Evolutionary conservation across 2,329 filamentous ascomycete genomes (phyloP), one percentile per base, ranked within the genome.

Genomic region (Xylariomycetidae sp.): DNA sequence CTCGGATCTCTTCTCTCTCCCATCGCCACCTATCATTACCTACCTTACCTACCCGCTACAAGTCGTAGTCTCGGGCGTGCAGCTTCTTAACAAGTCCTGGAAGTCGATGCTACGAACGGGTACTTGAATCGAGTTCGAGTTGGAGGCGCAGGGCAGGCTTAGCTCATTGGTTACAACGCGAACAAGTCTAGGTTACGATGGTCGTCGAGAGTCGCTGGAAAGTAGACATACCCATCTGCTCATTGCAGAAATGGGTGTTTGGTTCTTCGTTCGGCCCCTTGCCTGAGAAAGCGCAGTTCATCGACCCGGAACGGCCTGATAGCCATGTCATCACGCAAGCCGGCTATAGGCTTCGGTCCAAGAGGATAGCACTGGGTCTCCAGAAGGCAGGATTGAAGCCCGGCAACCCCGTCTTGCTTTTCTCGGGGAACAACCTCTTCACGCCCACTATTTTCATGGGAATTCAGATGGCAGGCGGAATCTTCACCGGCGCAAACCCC

Each of bases 401-500:
- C 0, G 81, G 83, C 9, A 84, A 88, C 46, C 75, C 83, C 2
- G 75, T 90, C 4, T 62, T 90, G 29, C 61, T 90, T 14, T 89
- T 82, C 58, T 80, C 81, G 0, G 74, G 77, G 15, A 90, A 89
- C 58, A 79, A 73, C 44, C 57, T 90, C 10, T 85, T 82, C 61
- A 85, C 81, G 52, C 81, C 85, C 0, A 65, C 75, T 1, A 64
- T 85, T 1, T 75, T 89, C 34, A 67, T 87, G 57, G 85, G 85
- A 12, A 68, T 83, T 14, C 67, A 87, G 31, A 87, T 87, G 76
- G 82, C 85, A 0, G 83, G 83, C 4, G 83, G 82, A 2, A 64
- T 90, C 34, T 90, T 90, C 61, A 83, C 79, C 0, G 85, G 83
- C 17, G 82, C 82, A 2, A 87, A 86, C 40, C 82, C 82, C 1